Evolutionary conservation across 2,329 filamentous ascomycete genomes (phyloP), one percentile per base, ranked within the genome.

Genomic region (Akanthomyces dipterigenus): DNA sequence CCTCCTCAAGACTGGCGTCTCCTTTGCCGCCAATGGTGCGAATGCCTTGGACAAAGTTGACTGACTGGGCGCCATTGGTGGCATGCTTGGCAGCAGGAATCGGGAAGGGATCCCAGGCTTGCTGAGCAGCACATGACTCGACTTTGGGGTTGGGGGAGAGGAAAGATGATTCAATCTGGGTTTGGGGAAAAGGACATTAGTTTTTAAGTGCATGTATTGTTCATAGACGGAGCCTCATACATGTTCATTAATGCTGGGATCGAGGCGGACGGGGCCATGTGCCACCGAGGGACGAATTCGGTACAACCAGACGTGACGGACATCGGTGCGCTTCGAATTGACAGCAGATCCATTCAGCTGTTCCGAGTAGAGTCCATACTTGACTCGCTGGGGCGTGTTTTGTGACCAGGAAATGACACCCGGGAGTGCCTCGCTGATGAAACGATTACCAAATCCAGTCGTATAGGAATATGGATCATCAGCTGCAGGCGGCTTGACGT

Each of bases 371-470:
- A 79, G 70, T 59, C 71, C 74, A 62, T 73, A 74, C 43, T 70
- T 71, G 50, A 76, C 73, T 53, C 75, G 76, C 45, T 80, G 76
- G 6, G 79, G 80, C 16, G 71, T 68, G 63, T 81, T 81, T 60
- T 77, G 74, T 40, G 76, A 77, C 40, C 70, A 63, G 9, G 78
- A 78, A 24, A 81, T 73, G 26, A 75, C 76, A 36, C 74, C 76
- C 14, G 77, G 75, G 2, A 80, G 71, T n/a, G 76, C 76, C 64
- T 80, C 77, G 26, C 77, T 78, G 55, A 75, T 73, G 62, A 79
- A 78, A 11, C 72, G 69, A 67, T 85, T 86, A 42, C 78, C 78
- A 65, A 84, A 85, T 22, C 82, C 83, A 22, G 77, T 69, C 78
- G 84, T 80, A 66, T 86, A 86, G 71, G 79, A 58, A 56, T 85